Conservation (phyloP, 371 early-diverging fungal species). For the Lichtheimia hyalospora region DNA sequence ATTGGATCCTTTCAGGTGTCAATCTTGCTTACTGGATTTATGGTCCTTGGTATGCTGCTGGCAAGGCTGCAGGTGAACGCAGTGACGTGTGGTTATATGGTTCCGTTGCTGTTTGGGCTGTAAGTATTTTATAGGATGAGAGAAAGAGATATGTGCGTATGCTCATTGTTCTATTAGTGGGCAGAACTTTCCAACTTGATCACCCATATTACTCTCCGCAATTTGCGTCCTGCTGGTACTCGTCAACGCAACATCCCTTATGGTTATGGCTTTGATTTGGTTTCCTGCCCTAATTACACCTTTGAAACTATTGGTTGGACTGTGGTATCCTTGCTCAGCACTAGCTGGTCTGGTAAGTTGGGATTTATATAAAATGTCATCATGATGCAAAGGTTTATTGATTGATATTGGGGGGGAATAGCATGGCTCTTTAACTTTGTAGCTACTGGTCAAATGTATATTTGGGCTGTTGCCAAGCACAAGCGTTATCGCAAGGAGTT, state of each 20-base stretch:
- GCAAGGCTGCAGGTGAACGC: constrained; percentile 48
- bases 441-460: constrained; percentile 86
- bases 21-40: constrained; percentile 87
- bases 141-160: not conserved
- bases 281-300: constrained; percentile 93
- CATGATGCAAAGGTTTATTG: not conserved
- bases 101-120: constrained; percentile 65
- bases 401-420: constrained; percentile 13
- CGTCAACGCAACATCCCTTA: constrained; percentile 86
- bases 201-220: constrained; percentile 86
- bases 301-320: constrained; percentile 91
- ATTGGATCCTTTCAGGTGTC: constrained; percentile 89
- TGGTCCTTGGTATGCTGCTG: constrained; percentile 68
- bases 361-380: not conserved
- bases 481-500: constrained; percentile 90
- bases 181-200: constrained; percentile 85
- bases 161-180: constrained; percentile 33
- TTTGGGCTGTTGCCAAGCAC: constrained; percentile 98
- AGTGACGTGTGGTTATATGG: constrained; percentile 57
- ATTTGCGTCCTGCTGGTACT: constrained; percentile 92
- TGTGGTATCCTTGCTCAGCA: constrained; percentile 72
- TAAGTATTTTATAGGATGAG: constrained; percentile 36
- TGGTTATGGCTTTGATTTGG: constrained; percentile 91
- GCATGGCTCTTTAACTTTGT: constrained; percentile 80
- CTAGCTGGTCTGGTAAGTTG: constrained; percentile 69